Evolutionary conservation across 352 stramenopile genomes (phyloP), one percentile per base, ranked within the genome.

Genomic region (Phytophthora europaea): DNA sequence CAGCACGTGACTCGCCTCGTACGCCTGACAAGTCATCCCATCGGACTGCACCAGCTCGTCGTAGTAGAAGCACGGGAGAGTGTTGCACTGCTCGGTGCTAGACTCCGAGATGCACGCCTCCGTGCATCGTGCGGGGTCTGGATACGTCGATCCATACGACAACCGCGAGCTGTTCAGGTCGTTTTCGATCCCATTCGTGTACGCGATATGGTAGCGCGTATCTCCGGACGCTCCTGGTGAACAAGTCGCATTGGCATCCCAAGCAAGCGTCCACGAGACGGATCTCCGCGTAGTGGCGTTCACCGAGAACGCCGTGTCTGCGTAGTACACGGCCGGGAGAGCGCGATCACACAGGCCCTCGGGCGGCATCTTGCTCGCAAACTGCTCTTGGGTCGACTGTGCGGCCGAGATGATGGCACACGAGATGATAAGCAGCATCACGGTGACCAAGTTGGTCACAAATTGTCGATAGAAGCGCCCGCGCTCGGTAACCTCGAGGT

Each of bases 391-490:
- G 0, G 79, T 72, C 20, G 75, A 80, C 64, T 89, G 72, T 0
- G 82, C 82, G 0, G 70, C 66, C 7, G 79, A 87, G 18, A 89
- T 87, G 63, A 89, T 82, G 10, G 66, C 67, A 43, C 67, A 82
- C 28, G 79, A 85, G 10, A 84, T 56, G 9, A 89, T 26, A 10
- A 89, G 51, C 45, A 89, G 65, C 18, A 85, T 34, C 12, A 87
- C 71, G n/a, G 82, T 89, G n/a, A 87, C 48, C 9, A 84, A 59
- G 28, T 74, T 94, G 4, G 88, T 95, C 31, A 94, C 67, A 34
- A 79, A 92, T 8, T 89, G 86, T 0, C 89, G 73, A 33, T 89
- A 88, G 36, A 94, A 87, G 9, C 89, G 87, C 0, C 80, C 85
- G n/a, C 76, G 72, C 7, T 84, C 60, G 18, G 88, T 89, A 1